phyloP scores from a whole-genome alignment of 1,284 basidiomycete genomes.

The Trichosporon asahii region DNA sequence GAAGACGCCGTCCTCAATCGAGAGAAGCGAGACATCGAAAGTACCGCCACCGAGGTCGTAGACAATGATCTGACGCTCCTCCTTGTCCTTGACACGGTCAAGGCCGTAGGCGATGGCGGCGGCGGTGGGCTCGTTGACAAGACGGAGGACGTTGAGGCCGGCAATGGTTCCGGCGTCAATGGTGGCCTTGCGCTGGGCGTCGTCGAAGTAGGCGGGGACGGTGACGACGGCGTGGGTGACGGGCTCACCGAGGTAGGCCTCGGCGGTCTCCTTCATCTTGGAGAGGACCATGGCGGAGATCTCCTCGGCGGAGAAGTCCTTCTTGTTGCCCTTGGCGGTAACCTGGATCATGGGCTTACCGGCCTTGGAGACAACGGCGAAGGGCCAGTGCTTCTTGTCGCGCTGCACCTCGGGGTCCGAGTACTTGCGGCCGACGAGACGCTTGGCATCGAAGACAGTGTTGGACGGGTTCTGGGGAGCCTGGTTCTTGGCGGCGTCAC shows the following conservation, averaged over 20 bases:
- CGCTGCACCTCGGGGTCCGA: slow-evolving; percentile 75
- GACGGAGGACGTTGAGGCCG: slow-evolving; percentile 92
- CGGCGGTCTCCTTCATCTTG: slow-evolving; percentile 98
- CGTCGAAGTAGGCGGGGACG: slow-evolving; percentile 74
- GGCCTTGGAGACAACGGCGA: slow-evolving; percentile 70
- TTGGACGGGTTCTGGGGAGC: slow-evolving; percentile 74
- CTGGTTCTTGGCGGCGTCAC: slow-evolving; percentile 93
- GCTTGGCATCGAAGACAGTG: slow-evolving; percentile 97
- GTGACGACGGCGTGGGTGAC: slow-evolving; percentile 89
- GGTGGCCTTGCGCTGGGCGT: slow-evolving; percentile 96
- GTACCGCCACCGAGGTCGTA: slow-evolving; percentile 98
- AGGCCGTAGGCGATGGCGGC: slow-evolving; percentile 97
- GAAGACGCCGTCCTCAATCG: slow-evolving; percentile 98
- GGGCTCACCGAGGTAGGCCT: slow-evolving; percentile 85
- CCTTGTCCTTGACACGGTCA: slow-evolving; percentile 58
- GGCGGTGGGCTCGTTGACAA: slow-evolving; percentile 98
- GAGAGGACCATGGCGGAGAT: slow-evolving; percentile 94
- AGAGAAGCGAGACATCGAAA: slow-evolving; percentile 96
- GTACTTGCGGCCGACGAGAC: slow-evolving; percentile 70
- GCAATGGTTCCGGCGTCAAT: slow-evolving; percentile 97
- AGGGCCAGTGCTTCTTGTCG: slow-evolving; percentile 64
- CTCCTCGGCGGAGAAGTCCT: slow-evolving; percentile 91
- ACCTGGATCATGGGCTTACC: slow-evolving; percentile 86
- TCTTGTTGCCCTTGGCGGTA: slow-evolving; percentile 77
- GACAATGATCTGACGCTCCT: slow-evolving; percentile 85